phyloP scores from a whole-genome alignment of 164 flowering plant species.

The Vitis amurensis region DNA sequence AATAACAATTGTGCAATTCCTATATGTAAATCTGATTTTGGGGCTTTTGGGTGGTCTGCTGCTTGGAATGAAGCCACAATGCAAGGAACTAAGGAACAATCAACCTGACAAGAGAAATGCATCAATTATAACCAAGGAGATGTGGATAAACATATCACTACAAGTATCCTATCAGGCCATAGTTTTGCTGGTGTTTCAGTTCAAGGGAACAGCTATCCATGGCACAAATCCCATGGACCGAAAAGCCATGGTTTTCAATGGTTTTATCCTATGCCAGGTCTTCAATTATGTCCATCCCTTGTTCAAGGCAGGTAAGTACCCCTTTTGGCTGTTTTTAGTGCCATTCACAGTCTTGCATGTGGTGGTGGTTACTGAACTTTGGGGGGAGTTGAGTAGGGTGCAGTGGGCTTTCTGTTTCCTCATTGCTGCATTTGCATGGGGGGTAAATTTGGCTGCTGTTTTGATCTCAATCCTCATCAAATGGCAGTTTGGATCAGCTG shows the following conservation, averaged over 20 bases:
- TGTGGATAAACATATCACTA: slow-evolving; percentile 20
- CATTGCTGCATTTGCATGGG: slow-evolving; percentile 11
- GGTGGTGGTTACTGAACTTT: slow-evolving; percentile 4
- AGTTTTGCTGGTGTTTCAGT: slow-evolving; percentile 8
- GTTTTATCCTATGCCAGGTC: slow-evolving; percentile 20
- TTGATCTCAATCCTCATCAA: background rate
- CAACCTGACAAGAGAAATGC: background rate
- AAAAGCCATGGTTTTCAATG: slow-evolving; percentile 18
- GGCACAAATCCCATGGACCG: background rate
- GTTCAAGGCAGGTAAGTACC: slow-evolving; percentile 6
- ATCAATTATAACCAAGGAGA: slow-evolving; percentile 9
- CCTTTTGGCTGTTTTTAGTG: slow-evolving; percentile 10
- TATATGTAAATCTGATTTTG: slow-evolving; percentile 21
- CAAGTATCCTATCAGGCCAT: slow-evolving; percentile 18
- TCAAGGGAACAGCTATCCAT: background rate
- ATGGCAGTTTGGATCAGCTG: no score
- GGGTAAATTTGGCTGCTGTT: slow-evolving; percentile 4
- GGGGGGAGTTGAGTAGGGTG: slow-evolving; percentile 5
- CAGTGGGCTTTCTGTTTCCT: slow-evolving; percentile 19
- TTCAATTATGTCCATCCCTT: slow-evolving; percentile 16
- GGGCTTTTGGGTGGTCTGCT: slow-evolving; percentile 19
- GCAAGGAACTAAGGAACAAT: background rate
- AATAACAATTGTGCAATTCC: slow-evolving; percentile 19
- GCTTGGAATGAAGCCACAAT: slow-evolving; percentile 13
- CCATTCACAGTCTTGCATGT: slow-evolving; percentile 7